Conservation (phyloP, 208 protist species). For the Lotmaria passim region DNA sequence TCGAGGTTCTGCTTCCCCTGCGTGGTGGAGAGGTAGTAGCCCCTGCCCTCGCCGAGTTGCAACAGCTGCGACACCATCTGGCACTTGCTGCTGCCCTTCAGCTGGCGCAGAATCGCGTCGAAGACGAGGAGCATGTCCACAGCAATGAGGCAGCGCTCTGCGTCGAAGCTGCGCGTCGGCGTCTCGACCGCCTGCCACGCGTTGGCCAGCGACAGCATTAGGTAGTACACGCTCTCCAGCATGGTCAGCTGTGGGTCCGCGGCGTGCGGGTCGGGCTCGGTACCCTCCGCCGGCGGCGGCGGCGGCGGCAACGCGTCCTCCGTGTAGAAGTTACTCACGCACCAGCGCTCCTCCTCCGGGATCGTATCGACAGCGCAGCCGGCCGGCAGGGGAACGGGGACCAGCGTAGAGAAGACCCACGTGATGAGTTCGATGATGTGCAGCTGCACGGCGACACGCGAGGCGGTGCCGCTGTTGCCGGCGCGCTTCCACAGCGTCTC, state of each 20-base stretch:
- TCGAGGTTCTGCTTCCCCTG: constrained; percentile 48
- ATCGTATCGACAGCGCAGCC: constrained; percentile 20
- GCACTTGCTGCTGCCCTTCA: constrained; percentile 29
- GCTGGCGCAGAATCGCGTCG: constrained; percentile 58
- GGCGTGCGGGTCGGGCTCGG: constrained; percentile 16
- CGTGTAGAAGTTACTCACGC: constrained; percentile 36
- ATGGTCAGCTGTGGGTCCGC: constrained; percentile 47
- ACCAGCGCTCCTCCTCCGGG: constrained; percentile 26
- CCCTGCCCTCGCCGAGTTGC: constrained; percentile 35
- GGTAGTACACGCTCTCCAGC: constrained; percentile 53
- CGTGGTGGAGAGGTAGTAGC: constrained; percentile 71
- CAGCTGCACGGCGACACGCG: constrained; percentile 76
- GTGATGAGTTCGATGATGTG: constrained; percentile 80
- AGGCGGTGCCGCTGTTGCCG: constrained; percentile 63
- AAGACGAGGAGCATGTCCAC: constrained; percentile 75
- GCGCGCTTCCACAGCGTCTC: constrained; percentile 58
- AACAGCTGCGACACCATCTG: constrained; percentile 51
- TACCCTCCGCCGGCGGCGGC: neutral
- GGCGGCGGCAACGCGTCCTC: constrained; percentile 8
- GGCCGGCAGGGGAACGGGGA: constrained; percentile 57
- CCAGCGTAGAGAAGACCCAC: constrained; percentile 57
- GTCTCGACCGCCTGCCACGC: constrained; percentile 85
- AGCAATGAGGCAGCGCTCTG: constrained; percentile 69
- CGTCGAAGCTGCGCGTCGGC: constrained; percentile 66
- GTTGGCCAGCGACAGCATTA: constrained; percentile 67